Conservation (phyloP, 106 monocot species). For the Hemerocallis citrina region DNA sequence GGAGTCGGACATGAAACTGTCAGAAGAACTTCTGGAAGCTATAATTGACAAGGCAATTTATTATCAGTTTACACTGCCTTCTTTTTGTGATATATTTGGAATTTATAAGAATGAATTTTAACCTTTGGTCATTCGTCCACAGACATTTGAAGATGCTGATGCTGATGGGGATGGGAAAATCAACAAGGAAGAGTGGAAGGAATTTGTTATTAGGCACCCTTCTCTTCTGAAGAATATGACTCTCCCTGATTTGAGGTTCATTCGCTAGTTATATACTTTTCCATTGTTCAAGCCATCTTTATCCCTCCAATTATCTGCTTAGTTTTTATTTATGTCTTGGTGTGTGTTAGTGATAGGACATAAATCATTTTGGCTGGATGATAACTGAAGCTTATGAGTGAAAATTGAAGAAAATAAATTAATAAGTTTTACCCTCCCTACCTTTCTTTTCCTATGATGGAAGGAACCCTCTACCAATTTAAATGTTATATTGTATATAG, state of each 20-base stretch:
- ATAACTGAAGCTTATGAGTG: too few species aligned
- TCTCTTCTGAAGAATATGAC: conserved; percentile 92
- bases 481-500: too few species aligned
- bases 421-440: too few species aligned
- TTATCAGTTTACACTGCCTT: neutral
- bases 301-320: neutral
- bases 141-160: conserved; percentile 94
- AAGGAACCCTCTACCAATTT: too few species aligned
- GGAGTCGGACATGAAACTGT: conserved; percentile 50
- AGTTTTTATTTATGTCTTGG: too few species aligned
- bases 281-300: neutral
- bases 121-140: conserved; percentile 4
- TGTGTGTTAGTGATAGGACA: too few species aligned
- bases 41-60: conserved; percentile 64
- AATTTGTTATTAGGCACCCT: conserved; percentile 58
- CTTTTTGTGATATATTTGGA: neutral
- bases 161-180: conserved; percentile 75
- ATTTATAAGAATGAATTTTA: neutral
- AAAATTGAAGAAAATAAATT: too few species aligned
- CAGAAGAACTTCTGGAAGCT: conserved; percentile 60
- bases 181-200: conserved; percentile 67
- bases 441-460: too few species aligned
- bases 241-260: conserved; percentile 73
- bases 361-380: too few species aligned
- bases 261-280: neutral